Evolutionary conservation across 805 yeast species (phyloP).

Genomic region (Spathaspora arborariae): DNA sequence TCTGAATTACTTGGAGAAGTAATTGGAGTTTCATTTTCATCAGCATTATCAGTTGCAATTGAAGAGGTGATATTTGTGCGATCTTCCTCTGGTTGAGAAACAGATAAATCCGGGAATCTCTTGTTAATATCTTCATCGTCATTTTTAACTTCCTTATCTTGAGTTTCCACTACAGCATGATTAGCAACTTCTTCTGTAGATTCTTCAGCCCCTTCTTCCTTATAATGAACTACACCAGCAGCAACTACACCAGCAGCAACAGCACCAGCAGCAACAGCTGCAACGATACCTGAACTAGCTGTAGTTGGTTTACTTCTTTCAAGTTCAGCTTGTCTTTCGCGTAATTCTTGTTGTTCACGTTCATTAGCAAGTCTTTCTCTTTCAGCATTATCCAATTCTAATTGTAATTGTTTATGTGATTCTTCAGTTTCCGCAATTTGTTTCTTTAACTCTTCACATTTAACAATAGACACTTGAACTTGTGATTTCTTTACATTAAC

Average conservation of each 20-base stretch:
- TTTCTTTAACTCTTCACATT: constrained; percentile 35
- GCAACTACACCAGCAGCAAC: constrained; percentile 7
- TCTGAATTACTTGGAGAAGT: constrained; percentile 49
- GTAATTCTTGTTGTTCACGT: constrained; percentile 13
- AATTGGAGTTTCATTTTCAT: constrained; percentile 41
- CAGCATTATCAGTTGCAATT: constrained; percentile 26
- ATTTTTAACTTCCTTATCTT: constrained; percentile 2
- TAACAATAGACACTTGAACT: constrained; percentile 56
- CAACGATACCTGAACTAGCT: constrained; percentile 13
- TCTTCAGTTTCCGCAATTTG: constrained; percentile 24
- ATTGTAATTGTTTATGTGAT: constrained; percentile 18
- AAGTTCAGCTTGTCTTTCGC: constrained; percentile 5
- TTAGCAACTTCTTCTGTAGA: constrained; percentile 25
- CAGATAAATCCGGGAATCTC: constrained; percentile 34
- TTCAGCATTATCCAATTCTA: constrained; percentile 17
- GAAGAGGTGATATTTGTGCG: constrained; percentile 33
- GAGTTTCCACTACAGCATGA: constrained; percentile 8
- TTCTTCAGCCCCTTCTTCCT: neutral
- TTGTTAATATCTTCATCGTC: constrained; percentile 13
- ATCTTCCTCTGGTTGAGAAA: constrained; percentile 16
- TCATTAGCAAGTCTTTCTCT: constrained; percentile 13
- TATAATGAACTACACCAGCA: neutral
- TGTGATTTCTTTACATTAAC: constrained; percentile 68
- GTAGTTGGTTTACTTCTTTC: constrained; percentile 12
- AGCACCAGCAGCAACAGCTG: constrained; percentile 18